Evolutionary conservation across 495 filamentous ascomycete species (phyloP), one percentile per base, ranked within the genome.

Genomic region (Cenococcum geophilum): DNA sequence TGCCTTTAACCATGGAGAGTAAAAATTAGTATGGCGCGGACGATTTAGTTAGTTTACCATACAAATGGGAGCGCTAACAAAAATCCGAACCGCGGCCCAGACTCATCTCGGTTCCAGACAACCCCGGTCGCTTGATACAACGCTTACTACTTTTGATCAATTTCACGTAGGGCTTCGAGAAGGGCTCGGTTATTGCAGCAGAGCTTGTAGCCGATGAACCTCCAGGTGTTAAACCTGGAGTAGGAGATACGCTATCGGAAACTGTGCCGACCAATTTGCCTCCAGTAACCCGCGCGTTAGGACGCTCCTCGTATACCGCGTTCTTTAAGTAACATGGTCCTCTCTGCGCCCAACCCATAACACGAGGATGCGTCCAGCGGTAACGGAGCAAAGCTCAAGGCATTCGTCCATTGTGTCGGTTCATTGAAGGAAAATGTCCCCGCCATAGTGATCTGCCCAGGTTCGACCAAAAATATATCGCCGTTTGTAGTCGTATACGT

Each of bases 381-480:
- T 52, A 16, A 52, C 49, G 6, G 49, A 52, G 49, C 49, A 52
- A 1, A 23, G 21, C 21, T 52, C 22, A 16, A 52, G 49, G 23
- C 49, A 52, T 52, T 52, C 21, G 8, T 22, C 14, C 49, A 52
- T 23, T 32, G 49, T 52, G 23, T 52, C 49, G 18, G 49, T 52
- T 20, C 49, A 52, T 52, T 52, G 18, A 0, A 52, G 49, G 1
- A 23, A 8, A 20, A 52, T 9, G 25, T 52, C 49, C 5, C 49
- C 49, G 20, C 22, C 49, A 32, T 52, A 52, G 14, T 23, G 25
- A 20, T 52, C 49, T 32, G 22, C 25, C 21, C 21, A 52, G 49
- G 49, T 23, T 52, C 20, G 18, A 52, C 25, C 8, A 23, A 16
- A 16, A 52, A 52, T 1, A 52, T 6, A 16, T 25, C 49, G 49